These are phyloP conservation scores for Poa pratensis DNA, from an alignment of 176 grass and related monocot genomes.

Conservation along the genomic window DNA sequence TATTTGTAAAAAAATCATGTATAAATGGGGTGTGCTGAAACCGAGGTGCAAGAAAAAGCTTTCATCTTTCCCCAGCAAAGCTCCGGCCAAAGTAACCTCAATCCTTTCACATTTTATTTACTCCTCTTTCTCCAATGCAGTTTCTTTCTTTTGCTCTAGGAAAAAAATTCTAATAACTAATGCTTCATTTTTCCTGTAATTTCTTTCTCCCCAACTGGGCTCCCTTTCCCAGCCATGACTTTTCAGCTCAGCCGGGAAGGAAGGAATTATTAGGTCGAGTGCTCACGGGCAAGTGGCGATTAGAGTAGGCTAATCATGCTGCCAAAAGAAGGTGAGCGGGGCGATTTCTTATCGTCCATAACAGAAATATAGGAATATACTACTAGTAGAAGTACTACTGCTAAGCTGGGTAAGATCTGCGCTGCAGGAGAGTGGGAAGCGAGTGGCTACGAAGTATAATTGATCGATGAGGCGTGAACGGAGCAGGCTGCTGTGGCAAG, in stretches of 20 bases:
- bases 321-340: neutral
- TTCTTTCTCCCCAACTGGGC: slow-evolving; percentile 13
- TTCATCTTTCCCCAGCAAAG: neutral
- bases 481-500: neutral
- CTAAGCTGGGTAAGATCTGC: slow-evolving; percentile 4
- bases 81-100: neutral
- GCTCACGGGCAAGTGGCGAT: neutral
- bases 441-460: slow-evolving; percentile 12
- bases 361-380: neutral
- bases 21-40: slow-evolving; percentile 47
- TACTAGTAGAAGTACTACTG: neutral
- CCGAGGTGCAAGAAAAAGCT: slow-evolving; percentile 24
- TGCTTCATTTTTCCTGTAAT: neutral
- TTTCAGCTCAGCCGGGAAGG: too few species aligned
- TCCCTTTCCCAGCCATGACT: neutral
- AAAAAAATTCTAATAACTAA: too few species aligned
- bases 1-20: too few species aligned
- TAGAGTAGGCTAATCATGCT: slow-evolving; percentile 34
- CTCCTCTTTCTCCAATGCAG: neutral
- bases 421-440: neutral
- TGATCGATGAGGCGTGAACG: neutral
- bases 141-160: too few species aligned
- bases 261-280: slow-evolving; percentile 28
- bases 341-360: neutral
- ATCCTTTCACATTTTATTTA: slow-evolving; percentile 36